Base-by-base conservation (phyloP, 768 basidiomycete genomes). In the Mycena kentingensis region DNA sequence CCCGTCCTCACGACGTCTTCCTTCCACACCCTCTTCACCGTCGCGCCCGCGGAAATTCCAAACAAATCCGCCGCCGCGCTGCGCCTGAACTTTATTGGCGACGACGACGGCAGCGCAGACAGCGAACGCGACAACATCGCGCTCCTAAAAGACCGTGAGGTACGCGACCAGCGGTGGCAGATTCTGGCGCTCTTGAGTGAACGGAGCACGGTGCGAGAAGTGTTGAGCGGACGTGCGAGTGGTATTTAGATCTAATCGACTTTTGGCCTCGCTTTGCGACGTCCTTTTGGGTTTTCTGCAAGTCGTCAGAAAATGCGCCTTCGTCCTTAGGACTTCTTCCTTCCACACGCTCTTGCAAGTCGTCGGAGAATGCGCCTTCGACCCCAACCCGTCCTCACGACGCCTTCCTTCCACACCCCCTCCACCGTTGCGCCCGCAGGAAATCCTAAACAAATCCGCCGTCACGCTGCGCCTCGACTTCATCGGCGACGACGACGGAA, bases 351-450 rank as follows among this genome's bases (percentile, higher is more conserved):
- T 38, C 19, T 8, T 8, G 19, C 37, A 38, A 38, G 13, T 34
- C n/a, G 11, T 11, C 32, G 32, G 32, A 34, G n/a, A n/a, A 11
- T 34, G 32, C 32, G 11, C n/a, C 32, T 62, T 58, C 74, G 61
- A 64, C 71, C 49, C 64, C 70, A 71, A 19, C 74, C 75, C 11
- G 68, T 87, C 7, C 81, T 92, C 26, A 81, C 85, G 1, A 74
- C 82, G 2, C 77, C 86, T 3, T 82, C 89, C 15, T 89, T 93
- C 57, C 85, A 89, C 67, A 83, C 87, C 0, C 74, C 91, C 16
- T 87, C 91, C 70, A 88, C 87, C 1, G 64, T 92, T n/a, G 81
- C 87, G 6, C 90, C 90, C 18, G 78, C 88, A 16, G n/a, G 82
- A 86, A 31, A 73, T 92, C 16, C 90, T 90, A 11, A 87, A 89